Base-by-base conservation (phyloP, 1,139 yeast species). In the Hemisphaericaspora xylanilytica region DNA sequence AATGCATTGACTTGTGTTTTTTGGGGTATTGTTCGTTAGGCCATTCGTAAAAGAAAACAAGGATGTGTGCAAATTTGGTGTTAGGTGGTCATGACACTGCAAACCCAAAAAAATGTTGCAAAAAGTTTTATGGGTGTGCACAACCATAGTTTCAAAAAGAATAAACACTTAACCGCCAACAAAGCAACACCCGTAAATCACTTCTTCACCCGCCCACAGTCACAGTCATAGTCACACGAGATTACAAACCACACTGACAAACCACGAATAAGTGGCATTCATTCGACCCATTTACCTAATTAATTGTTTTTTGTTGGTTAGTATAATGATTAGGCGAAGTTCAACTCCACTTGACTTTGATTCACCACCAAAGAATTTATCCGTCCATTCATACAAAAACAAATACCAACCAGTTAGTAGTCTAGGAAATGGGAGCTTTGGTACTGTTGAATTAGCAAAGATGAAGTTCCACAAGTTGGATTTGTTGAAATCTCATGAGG, bases 381-480 rank as follows among this genome's bases (percentile, higher is more conserved):
- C 78, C 0, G 49, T 78, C n/a, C 65, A 64, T 37, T 55, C 74
- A 2, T 63, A 73, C 40, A 54, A 56, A 9, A 59, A 61, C 3
- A 65, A 77, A 39, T 85, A 81, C 55, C 73, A 69, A 40, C 49
- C 68, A 4, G 65, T 84, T 9, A 68, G 75, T 36, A 69, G 66
- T 37, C 63, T 86, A 42, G 95, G 95, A 0, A 75, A 73, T 43
- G 95, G 95, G 1, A 81, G 90, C 38, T 86, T 86, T 67, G 95
- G 95, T 0, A 65, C 75, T 2, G 95, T 86, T 1, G 65, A 74
- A 6, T 63, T 84, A 46, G 92, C 88, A 3, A 79, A 80, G 52
- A 65, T 48, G 35, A 48, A 48, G 27, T 50, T 38, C 35, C 42
- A 45, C 28, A 49, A 50, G 26, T 31, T 38, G 22, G 47, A 48